phyloP scores from a whole-genome alignment of 1,284 basidiomycete species.

The Fomitiporia mediterranea region DNA sequence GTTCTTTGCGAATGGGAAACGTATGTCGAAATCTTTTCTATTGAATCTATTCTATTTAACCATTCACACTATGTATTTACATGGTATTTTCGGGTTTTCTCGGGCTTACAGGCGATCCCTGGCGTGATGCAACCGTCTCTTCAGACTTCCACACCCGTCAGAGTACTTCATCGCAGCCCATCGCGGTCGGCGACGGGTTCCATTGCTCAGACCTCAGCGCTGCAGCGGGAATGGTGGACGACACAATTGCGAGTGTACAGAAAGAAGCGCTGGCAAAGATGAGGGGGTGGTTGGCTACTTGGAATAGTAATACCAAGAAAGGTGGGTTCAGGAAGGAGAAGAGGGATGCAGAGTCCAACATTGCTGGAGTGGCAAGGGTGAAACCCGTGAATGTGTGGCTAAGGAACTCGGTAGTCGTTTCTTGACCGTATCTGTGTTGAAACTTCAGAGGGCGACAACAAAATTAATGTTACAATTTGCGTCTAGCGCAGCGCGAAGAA shows the following conservation, averaged over 20 bases:
- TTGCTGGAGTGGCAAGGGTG: neutral
- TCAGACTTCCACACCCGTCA: constrained; percentile 43
- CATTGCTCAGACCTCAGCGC: constrained; percentile 59
- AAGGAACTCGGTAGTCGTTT: neutral
- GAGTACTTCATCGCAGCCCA: constrained; percentile 51
- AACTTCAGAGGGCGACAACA: too few relatives aligned
- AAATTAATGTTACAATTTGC: too few relatives aligned
- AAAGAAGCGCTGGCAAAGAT: constrained; percentile 39
- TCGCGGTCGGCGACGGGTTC: constrained; percentile 56
- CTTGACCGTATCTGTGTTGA: too few relatives aligned
- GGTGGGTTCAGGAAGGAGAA: neutral
- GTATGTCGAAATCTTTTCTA: constrained; percentile 37
- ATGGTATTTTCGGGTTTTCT: neutral
- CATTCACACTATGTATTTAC: constrained; percentile 15
- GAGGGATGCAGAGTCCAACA: neutral
- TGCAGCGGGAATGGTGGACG: constrained; percentile 39
- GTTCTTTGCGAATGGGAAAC: constrained; percentile 65
- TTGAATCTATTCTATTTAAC: constrained; percentile 14
- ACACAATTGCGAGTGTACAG: constrained; percentile 52
- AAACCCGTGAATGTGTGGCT: constrained; percentile 16
- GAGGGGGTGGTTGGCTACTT: constrained; percentile 48
- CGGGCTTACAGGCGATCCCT: constrained; percentile 72
- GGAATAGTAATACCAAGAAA: constrained; percentile 24
- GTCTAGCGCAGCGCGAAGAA: too few relatives aligned
- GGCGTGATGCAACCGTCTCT: constrained; percentile 65